phyloP scores from a whole-genome alignment of 2,329 filamentous ascomycete genomes.

The Exophiala phaeomuriformis region DNA sequence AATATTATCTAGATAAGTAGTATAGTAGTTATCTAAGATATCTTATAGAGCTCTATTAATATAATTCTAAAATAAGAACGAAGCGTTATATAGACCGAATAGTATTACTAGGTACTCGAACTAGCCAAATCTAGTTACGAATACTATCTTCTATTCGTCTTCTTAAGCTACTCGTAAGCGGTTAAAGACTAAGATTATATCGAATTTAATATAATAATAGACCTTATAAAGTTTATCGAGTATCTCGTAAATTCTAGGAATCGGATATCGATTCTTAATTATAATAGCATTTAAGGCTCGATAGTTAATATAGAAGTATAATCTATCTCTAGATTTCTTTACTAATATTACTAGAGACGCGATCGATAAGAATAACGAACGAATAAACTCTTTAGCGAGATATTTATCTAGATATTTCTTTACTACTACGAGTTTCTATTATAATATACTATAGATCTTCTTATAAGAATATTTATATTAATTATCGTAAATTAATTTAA shows the following conservation, averaged over 20 bases:
- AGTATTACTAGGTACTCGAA: slow-evolving; percentile 25
- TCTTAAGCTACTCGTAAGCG: slow-evolving; percentile 14
- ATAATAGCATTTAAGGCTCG: not conserved
- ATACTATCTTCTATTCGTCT: slow-evolving; percentile 24
- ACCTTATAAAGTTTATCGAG: not conserved
- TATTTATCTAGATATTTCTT: too few relatives aligned
- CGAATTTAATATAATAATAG: slow-evolving; percentile 24
- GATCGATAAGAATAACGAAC: too few relatives aligned
- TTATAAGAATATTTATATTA: too few relatives aligned
- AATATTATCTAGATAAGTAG: slow-evolving; percentile 24
- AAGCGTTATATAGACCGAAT: slow-evolving; percentile 22
- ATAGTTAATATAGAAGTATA: not conserved
- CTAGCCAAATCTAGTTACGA: slow-evolving; percentile 16
- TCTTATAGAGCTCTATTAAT: slow-evolving; percentile 22
- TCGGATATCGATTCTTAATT: not conserved
- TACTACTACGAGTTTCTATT: too few relatives aligned
- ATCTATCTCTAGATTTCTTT: too few relatives aligned
- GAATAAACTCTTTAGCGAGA: too few relatives aligned
- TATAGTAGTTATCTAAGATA: slow-evolving; percentile 14
- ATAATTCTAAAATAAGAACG: slow-evolving; percentile 16
- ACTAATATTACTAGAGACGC: too few relatives aligned
- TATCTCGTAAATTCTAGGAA: not conserved
- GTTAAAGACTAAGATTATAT: slow-evolving; percentile 21
- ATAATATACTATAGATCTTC: too few relatives aligned
- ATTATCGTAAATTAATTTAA: too few relatives aligned